Evolutionary conservation across 78 protist genomes (phyloP), one percentile per base, ranked within the genome.

Genomic region (Dictyostelium firmibasis): DNA sequence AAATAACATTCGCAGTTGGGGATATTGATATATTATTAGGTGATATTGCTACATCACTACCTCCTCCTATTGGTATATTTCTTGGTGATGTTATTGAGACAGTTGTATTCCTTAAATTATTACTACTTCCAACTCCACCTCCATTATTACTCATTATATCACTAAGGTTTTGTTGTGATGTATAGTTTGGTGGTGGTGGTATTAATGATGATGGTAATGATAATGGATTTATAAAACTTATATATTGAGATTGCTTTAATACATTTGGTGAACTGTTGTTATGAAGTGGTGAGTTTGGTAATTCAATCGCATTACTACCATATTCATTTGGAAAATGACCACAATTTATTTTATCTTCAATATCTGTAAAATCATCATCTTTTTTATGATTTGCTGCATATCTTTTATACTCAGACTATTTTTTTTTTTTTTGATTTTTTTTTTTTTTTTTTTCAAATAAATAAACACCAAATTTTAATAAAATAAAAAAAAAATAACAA

Each of bases 201-300:
- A 35, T 33, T 11, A 31, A 35, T 5, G 41, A 16, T 50, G 74
- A 84, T 31, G 43, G 50, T 41, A 29, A 67, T 41, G 47, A 41
- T 69, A 64, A 18, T 14, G 79, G 79, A 18, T 72, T 72, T 33
- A 72, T 33, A 33, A 72, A 72, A 35, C 29, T 57, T 14, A 82
- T 33, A 50, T 38, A 23, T 57, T 82, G 86, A 8, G 86, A 82
- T 33, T 82, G 86, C 60, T 43, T 82, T 18, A 82, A 57, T 23
- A 79, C 2, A 29, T 29, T 29, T 10, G 57, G 44, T 9, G 69
- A n/a, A 36, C 14, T n/a, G 2, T 33, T 75, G 9, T 35, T 57
- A 57, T 57, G 20, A 20, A 20, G 16, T 5, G 67, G 67, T 20
- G 67, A 57, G 7, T 57, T 57, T 20, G 83, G 47, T 23, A 38